Conservation (phyloP, 2,329 filamentous ascomycete species). For the Fusarium continuum region DNA sequence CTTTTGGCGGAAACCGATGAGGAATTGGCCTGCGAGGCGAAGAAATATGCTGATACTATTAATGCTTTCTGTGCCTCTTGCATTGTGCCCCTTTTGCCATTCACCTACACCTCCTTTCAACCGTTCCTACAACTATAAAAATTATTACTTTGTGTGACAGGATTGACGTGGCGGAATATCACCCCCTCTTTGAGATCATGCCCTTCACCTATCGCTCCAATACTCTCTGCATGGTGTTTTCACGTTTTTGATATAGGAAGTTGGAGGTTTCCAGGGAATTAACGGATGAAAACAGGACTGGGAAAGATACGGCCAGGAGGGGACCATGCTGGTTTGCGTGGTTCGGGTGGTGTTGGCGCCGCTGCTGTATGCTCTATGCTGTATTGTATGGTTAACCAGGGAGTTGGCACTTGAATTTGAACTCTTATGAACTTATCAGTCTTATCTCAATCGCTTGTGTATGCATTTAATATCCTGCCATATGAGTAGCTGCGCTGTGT, state of each 20-base stretch:
- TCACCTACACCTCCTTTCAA: neutral
- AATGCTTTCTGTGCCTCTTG: slow-evolving; percentile 20
- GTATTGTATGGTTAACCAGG: slow-evolving; percentile 38
- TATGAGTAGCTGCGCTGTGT: neutral
- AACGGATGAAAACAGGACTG: slow-evolving; percentile 1
- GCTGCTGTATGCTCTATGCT: slow-evolving; percentile 37
- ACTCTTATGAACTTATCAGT: slow-evolving; percentile 6
- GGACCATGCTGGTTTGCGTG: slow-evolving; percentile 9
- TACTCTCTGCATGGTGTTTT: slow-evolving; percentile 4
- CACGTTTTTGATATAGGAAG: slow-evolving; percentile 20
- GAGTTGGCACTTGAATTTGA: slow-evolving; percentile 35
- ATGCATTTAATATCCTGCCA: neutral
- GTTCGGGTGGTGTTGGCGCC: slow-evolving; percentile 33
- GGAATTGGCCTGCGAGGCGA: neutral
- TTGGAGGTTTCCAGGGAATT: slow-evolving; percentile 20
- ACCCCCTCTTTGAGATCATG: neutral
- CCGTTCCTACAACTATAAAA: slow-evolving; percentile 8
- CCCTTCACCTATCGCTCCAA: neutral
- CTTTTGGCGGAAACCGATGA: slow-evolving; percentile 57
- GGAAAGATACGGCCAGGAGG: slow-evolving; percentile 18
- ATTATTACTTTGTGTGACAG: neutral
- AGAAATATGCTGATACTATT: slow-evolving; percentile 27
- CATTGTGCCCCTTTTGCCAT: slow-evolving; percentile 10
- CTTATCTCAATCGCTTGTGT: neutral
- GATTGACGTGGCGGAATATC: neutral